Evolutionary conservation across 768 basidiomycete genomes (phyloP).

Genomic region (Amanita molliuscula): DNA sequence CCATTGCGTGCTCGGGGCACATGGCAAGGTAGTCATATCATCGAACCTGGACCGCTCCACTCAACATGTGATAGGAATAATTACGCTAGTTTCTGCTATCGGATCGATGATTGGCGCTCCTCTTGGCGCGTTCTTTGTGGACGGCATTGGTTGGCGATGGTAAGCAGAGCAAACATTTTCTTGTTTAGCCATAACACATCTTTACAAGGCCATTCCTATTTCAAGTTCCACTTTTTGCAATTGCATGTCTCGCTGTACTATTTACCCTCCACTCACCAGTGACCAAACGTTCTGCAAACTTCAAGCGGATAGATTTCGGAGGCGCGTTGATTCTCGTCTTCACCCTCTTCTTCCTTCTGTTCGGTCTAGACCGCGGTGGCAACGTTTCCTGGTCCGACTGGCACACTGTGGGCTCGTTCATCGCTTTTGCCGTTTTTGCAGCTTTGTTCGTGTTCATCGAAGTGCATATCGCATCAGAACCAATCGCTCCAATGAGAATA

Average conservation of each 20-base stretch:
- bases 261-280: constrained; percentile 46
- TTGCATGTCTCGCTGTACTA: constrained; percentile 45
- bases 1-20: constrained; percentile 53
- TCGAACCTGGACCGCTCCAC: neutral
- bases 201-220: constrained; percentile 41
- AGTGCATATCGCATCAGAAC: constrained; percentile 39
- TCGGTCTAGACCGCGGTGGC: constrained; percentile 45
- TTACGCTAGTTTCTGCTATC: constrained; percentile 49
- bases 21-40: constrained; percentile 41
- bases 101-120: constrained; percentile 55
- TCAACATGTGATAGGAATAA: constrained; percentile 26
- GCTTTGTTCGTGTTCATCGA: constrained; percentile 36
- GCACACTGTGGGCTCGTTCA: constrained; percentile 26
- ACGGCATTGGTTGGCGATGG: constrained; percentile 64
- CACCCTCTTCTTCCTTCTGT: constrained; percentile 45
- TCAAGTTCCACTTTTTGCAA: constrained; percentile 47
- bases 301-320: constrained; percentile 52
- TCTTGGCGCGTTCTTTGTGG: constrained; percentile 50
- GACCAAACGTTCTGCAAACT: constrained; percentile 28
- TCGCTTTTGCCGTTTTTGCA: constrained; percentile 22
- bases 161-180: constrained; percentile 11
- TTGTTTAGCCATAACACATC: neutral
- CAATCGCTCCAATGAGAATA: constrained; percentile 48
- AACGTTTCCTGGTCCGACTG: constrained; percentile 36
- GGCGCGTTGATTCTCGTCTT: constrained; percentile 47